phyloP scores from a whole-genome alignment of 345 rosid genomes.

The Lepidium sativum region DNA sequence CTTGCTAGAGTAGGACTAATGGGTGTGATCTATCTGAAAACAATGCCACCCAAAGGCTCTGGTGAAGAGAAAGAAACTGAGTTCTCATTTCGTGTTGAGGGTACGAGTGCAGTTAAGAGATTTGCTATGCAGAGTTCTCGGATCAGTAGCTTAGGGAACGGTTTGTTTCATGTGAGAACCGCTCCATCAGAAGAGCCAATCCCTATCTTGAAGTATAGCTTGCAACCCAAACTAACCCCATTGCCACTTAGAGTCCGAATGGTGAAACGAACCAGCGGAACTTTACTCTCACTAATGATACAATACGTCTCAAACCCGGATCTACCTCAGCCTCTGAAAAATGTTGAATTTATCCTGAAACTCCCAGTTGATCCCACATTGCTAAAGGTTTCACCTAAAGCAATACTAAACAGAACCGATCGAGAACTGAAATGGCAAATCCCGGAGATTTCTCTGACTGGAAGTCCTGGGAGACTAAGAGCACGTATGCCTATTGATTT shows the following conservation, averaged over 20 bases:
- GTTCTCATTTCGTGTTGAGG: slow-evolving; percentile 81
- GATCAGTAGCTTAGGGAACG: slow-evolving; percentile 77
- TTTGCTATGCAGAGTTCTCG: slow-evolving; percentile 64
- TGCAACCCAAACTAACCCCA: slow-evolving; percentile 73
- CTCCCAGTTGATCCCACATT: slow-evolving; percentile 91
- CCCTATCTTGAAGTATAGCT: slow-evolving; percentile 83
- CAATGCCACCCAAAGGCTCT: slow-evolving; percentile 62
- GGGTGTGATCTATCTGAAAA: slow-evolving; percentile 86
- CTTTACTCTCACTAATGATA: slow-evolving; percentile 92
- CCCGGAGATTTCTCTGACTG: slow-evolving; percentile 69
- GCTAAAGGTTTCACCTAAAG: slow-evolving; percentile 92
- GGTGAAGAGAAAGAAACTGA: slow-evolving; percentile 84
- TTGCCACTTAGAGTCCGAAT: slow-evolving; percentile 86
- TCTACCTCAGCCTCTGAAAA: slow-evolving; percentile 49
- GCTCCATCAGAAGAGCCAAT: slow-evolving; percentile 85
- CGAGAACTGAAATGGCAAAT: slow-evolving; percentile 89
- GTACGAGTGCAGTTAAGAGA: slow-evolving; percentile 65
- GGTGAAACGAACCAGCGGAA: slow-evolving; percentile 77
- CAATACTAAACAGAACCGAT: slow-evolving; percentile 72
- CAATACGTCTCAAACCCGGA: slow-evolving; percentile 90
- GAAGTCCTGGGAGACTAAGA: slow-evolving; percentile 65
- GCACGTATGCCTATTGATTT: slow-evolving; percentile 89
- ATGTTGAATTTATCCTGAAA: slow-evolving; percentile 75
- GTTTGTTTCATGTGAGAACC: slow-evolving; percentile 88
- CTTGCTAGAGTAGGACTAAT: slow-evolving; percentile 86